Percentiles rank a stretch among this genome's conserved stretches.
Evolutionary conservation across 108 stramenopile genomes (phyloP).

Genomic region (Discostella pseudostelligera): DNA sequence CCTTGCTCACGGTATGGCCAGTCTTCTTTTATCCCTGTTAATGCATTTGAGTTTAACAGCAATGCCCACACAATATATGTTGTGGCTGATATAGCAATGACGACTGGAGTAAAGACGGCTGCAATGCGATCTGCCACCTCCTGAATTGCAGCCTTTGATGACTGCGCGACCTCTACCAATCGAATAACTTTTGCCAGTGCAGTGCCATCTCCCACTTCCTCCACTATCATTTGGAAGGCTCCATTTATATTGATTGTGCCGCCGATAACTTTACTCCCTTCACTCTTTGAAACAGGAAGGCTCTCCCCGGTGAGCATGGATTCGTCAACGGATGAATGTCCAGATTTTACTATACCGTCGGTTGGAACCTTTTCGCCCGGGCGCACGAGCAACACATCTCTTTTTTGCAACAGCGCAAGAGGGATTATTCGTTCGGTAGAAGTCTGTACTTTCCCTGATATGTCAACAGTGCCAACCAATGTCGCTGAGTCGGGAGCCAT

Average conservation of each 20-base stretch:
- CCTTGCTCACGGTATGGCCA: conserved; percentile 55
- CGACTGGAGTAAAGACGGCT: conserved; percentile 67
- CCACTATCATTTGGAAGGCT: conserved; percentile 48
- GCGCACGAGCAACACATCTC: conserved; percentile 73
- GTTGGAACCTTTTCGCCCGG: conserved; percentile 79
- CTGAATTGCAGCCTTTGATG: conserved; percentile 78
- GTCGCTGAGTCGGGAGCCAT: conserved; percentile 52
- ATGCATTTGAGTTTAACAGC: conserved; percentile 36
- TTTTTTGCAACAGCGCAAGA: conserved; percentile 44
- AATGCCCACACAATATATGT: conserved; percentile 70
- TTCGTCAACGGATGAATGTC: conserved; percentile 80
- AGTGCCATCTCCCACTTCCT: conserved; percentile 56
- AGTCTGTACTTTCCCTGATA: conserved; percentile 5
- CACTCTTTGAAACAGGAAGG: conserved; percentile 56
- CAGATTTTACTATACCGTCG: conserved; percentile 78
- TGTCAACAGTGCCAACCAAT: conserved; percentile 39
- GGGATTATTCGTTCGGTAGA: conserved; percentile 37
- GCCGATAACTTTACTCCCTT: conserved; percentile 59
- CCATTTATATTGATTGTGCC: conserved; percentile 65
- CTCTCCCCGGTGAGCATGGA: conserved; percentile 85
- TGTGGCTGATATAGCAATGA: conserved; percentile 55
- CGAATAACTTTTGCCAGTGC: conserved; percentile 73
- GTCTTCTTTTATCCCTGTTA: conserved; percentile 49
- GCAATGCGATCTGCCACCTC: conserved; percentile 77
- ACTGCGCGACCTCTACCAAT: conserved; percentile 83